Evolutionary conservation across 169 alveolate species (phyloP).

Genomic region (Miamiensis avidus): DNA sequence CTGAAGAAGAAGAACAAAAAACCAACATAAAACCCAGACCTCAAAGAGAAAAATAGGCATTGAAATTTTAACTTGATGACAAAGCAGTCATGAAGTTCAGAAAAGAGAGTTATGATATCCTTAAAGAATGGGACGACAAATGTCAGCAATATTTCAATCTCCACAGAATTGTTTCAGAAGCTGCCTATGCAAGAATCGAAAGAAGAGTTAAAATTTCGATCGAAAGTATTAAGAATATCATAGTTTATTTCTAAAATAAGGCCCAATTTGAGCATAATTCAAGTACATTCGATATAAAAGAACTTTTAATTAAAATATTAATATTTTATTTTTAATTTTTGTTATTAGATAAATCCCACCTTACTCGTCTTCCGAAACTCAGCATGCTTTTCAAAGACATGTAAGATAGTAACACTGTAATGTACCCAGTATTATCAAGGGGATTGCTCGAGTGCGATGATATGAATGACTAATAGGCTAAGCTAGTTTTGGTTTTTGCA

Average conservation of each 20-base stretch:
- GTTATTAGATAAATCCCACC: not conserved
- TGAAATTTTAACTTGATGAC: not conserved
- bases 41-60: not conserved
- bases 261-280: not conserved
- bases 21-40: too few relatives aligned
- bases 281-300: not conserved
- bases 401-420: not conserved
- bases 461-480: not conserved
- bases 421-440: not conserved
- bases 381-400: not conserved
- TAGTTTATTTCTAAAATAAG: not conserved
- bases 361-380: not conserved
- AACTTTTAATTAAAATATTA: too few relatives aligned
- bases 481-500: not conserved
- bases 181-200: not conserved
- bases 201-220: not conserved
- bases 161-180: not conserved
- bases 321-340: too few relatives aligned
- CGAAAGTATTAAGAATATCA: not conserved
- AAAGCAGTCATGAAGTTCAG: not conserved
- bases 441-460: not conserved
- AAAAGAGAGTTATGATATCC: not conserved
- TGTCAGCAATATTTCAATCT: too few relatives aligned
- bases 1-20: too few relatives aligned
- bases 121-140: not conserved